These are phyloP conservation scores for Dichotomopilus funicola DNA, from an alignment of 2,329 filamentous ascomycete species.

Conservation along the genomic window DNA sequence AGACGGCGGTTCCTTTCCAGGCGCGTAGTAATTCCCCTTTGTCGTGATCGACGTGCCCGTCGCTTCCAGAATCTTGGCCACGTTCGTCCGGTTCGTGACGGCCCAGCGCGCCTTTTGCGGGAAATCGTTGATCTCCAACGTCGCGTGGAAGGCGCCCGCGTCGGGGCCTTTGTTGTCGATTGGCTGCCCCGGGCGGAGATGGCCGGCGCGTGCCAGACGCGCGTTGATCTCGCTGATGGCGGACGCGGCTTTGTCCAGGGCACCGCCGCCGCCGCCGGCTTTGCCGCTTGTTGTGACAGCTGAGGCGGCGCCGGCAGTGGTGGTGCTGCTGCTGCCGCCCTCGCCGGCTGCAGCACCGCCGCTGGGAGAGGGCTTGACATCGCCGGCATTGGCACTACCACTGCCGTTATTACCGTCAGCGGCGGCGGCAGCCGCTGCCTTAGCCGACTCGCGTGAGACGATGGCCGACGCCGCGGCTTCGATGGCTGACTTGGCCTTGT, in stretches of 20 bases:
- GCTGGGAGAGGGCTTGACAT: constrained; percentile 25
- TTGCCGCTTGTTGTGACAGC: no score
- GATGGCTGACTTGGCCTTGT: constrained; percentile 60
- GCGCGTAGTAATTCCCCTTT: constrained; percentile 83
- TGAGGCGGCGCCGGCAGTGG: no score
- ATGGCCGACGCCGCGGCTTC: constrained; percentile 55
- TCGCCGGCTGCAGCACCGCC: constrained; percentile 44
- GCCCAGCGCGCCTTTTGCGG: constrained; percentile 98
- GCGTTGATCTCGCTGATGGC: constrained; percentile 87
- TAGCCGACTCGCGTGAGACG: constrained; percentile 45
- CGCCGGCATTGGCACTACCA: constrained; percentile 25
- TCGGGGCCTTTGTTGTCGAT: constrained; percentile 99
- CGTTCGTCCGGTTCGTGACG: constrained; percentile 96
- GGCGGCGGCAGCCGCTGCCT: constrained; percentile 37
- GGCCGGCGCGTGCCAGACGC: constrained; percentile 80
- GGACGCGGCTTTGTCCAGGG: constrained; percentile 80
- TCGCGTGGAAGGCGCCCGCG: constrained; percentile 93
- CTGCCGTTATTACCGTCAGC: no score
- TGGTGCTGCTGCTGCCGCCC: constrained; percentile 50
- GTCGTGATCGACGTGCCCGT: constrained; percentile 96
- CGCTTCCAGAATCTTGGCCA: constrained; percentile 92
- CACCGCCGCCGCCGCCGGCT: constrained; percentile 42
- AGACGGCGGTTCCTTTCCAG: constrained; percentile 71
- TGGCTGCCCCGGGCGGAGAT: constrained; percentile 83
- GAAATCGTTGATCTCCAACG: constrained; percentile 98